phyloP scores from a whole-genome alignment of 345 rosid species.

The Euphorbia peplus region DNA sequence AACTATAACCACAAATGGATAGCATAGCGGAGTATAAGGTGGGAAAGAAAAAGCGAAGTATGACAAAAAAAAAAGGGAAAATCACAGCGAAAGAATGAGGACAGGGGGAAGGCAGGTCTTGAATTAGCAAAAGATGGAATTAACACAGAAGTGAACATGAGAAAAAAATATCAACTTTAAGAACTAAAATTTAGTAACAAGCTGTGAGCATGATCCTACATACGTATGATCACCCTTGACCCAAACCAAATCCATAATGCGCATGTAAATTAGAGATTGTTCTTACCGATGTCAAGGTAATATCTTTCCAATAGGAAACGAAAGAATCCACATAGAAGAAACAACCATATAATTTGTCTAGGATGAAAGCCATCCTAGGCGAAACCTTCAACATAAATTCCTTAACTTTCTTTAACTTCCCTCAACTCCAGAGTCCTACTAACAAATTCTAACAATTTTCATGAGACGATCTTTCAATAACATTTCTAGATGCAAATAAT shows the following conservation, averaged over 20 bases:
- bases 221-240: neutral
- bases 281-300: neutral
- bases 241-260: neutral
- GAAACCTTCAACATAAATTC: neutral
- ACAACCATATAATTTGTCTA: neutral
- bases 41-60: neutral
- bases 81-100: neutral
- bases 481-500: neutral
- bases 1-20: slow-evolving; percentile 11
- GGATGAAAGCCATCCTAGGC: neutral
- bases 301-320: neutral
- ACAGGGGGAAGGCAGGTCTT: neutral
- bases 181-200: neutral
- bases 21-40: neutral
- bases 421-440: neutral
- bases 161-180: neutral
- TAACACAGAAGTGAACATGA: neutral
- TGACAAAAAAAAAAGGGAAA: neutral
- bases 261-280: neutral
- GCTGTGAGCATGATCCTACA: neutral
- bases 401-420: neutral
- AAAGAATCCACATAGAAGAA: neutral
- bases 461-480: neutral
- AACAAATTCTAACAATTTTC: neutral
- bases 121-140: slow-evolving; percentile 3